Evolutionary conservation across 495 filamentous ascomycete species (phyloP).

Genomic region (Hypoxylon lienhwacheense): DNA sequence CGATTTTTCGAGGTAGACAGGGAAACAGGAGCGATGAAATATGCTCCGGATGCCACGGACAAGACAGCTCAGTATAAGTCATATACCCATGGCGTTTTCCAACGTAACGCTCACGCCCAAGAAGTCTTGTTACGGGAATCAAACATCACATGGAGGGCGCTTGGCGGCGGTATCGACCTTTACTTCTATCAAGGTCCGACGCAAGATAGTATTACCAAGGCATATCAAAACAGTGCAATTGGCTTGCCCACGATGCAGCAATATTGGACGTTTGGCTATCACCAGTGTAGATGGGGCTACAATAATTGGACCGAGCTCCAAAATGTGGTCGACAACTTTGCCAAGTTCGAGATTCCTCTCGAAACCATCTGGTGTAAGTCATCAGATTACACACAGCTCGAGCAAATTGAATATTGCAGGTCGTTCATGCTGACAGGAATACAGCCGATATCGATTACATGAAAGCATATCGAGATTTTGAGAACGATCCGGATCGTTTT

Average conservation of each 20-base stretch:
- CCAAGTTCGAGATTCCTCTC: constrained; percentile 69
- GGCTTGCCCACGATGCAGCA: constrained; percentile 81
- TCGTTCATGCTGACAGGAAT: constrained; percentile 50
- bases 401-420: not conserved
- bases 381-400: not conserved
- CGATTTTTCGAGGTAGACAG: constrained; percentile 61
- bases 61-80: constrained; percentile 59
- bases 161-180: constrained; percentile 80
- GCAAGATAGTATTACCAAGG: constrained; percentile 67
- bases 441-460: constrained; percentile 86
- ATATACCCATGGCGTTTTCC: constrained; percentile 80
- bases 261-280: constrained; percentile 85
- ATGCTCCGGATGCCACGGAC: constrained; percentile 58
- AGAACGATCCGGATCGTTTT: constrained; percentile 69
- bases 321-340: constrained; percentile 78
- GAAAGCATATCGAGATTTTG: constrained; percentile 68
- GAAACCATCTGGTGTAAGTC: constrained; percentile 72
- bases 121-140: constrained; percentile 67
- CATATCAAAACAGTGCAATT: constrained; percentile 70
- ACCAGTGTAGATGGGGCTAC: constrained; percentile 86
- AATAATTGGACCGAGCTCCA: constrained; percentile 71
- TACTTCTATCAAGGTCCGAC: constrained; percentile 78
- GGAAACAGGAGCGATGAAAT: constrained; percentile 53
- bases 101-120: constrained; percentile 77
- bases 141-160: constrained; percentile 75